Conservation (phyloP, 148 eudicot genomes). For the Chenopodium quinoa region DNA sequence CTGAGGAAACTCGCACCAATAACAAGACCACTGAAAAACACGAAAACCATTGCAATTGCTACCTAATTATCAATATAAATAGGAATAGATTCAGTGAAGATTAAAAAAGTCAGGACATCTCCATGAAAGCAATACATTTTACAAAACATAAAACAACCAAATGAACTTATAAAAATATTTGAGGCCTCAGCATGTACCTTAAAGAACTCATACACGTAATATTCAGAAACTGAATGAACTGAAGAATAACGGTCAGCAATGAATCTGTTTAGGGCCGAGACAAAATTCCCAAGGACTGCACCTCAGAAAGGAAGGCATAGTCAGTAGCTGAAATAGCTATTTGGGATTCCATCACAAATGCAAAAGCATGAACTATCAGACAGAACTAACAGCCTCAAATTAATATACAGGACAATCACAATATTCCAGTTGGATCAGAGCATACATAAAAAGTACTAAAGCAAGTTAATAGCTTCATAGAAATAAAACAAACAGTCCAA, state of each 20-base stretch:
- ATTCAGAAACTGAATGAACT: slow-evolving; percentile 68
- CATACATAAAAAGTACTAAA: neutral
- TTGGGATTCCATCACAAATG: neutral
- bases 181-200: slow-evolving; percentile 40
- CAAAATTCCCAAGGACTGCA: slow-evolving; percentile 85
- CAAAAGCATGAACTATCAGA: neutral
- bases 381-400: slow-evolving; percentile 5
- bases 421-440: neutral
- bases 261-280: slow-evolving; percentile 75
- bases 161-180: neutral
- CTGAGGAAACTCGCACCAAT: neutral
- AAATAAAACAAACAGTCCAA: neutral
- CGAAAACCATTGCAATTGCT: neutral
- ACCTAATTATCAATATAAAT: neutral
- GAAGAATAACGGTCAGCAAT: slow-evolving; percentile 70
- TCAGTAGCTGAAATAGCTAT: slow-evolving; percentile 14
- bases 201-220: slow-evolving; percentile 77
- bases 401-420: neutral
- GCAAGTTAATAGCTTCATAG: neutral
- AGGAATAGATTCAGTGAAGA: neutral
- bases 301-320: slow-evolving; percentile 19
- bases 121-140: neutral
- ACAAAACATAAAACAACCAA: neutral
- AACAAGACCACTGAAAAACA: neutral
- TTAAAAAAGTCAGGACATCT: neutral